A percentile compares a stretch with the other conserved stretches of the same genome.
Conservation (phyloP, 1,284 basidiomycete species). For the Salmacisia buchloeana region DNA sequence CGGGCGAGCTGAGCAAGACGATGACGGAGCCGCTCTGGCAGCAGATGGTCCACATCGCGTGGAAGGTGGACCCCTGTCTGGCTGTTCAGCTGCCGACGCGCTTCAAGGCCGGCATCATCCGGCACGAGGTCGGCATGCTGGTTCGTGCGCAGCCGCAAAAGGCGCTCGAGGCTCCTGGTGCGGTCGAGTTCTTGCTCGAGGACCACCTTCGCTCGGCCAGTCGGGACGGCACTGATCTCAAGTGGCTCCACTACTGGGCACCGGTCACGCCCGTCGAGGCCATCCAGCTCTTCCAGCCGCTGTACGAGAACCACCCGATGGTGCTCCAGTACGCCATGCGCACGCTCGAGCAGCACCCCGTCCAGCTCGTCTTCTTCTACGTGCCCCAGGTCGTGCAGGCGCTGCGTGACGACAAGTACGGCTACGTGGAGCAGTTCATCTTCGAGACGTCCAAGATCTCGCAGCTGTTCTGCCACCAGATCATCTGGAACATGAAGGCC, state of each 20-base stretch:
- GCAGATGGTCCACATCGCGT: slow-evolving; percentile 65
- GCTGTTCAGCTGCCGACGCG: slow-evolving; percentile 78
- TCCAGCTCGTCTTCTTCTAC: slow-evolving; percentile 96
- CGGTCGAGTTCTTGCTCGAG: slow-evolving; percentile 72
- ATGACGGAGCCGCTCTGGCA: slow-evolving; percentile 64
- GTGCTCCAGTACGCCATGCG: slow-evolving; percentile 95
- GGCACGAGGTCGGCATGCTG: slow-evolving; percentile 68
- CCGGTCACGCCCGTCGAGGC: slow-evolving; percentile 72
- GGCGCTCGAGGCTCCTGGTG: slow-evolving; percentile 71
- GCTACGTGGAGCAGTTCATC: slow-evolving; percentile 91
- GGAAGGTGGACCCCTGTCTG: slow-evolving; percentile 77
- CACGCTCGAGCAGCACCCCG: slow-evolving; percentile 87
- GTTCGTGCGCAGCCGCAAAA: slow-evolving; percentile 69
- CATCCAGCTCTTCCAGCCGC: slow-evolving; percentile 41
- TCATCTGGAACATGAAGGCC: slow-evolving; percentile 99
- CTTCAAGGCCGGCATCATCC: slow-evolving; percentile 65
- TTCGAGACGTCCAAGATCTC: slow-evolving; percentile 97
- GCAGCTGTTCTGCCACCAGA: slow-evolving; percentile 97
- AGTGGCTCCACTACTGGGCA: slow-evolving; percentile 83
- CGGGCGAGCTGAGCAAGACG: slow-evolving; percentile 51
- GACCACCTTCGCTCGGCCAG: slow-evolving; percentile 70
- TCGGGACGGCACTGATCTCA: slow-evolving; percentile 29
- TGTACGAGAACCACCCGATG: slow-evolving; percentile 64
- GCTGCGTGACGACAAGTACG: slow-evolving; percentile 67
- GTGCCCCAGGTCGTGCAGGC: slow-evolving; percentile 98